These are phyloP conservation scores for Rhizophora mangle DNA, from an alignment of 345 rosid species.

Conservation along the genomic window DNA sequence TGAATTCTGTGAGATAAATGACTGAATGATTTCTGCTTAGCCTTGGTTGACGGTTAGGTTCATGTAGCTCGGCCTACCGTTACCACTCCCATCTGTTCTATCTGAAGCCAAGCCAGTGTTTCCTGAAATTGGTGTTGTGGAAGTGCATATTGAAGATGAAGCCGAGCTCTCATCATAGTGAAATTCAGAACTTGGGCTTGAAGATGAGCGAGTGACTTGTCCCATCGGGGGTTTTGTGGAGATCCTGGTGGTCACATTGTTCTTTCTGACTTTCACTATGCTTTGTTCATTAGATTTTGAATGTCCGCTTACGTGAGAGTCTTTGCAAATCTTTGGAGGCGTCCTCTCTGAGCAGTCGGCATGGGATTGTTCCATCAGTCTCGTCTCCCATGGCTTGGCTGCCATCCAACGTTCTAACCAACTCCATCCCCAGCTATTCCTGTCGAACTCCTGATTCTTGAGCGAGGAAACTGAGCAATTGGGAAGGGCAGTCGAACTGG, in stretches of 20 bases:
- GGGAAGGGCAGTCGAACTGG: constrained; percentile 31
- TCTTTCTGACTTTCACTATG: constrained; percentile 55
- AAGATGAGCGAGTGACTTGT: constrained; percentile 50
- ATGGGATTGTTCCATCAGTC: constrained; percentile 64
- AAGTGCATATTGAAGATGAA: constrained; percentile 74
- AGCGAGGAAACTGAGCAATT: constrained; percentile 34
- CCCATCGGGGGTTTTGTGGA: constrained; percentile 63
- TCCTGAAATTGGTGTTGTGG: constrained; percentile 61
- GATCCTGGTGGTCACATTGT: constrained; percentile 72
- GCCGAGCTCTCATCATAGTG: constrained; percentile 68
- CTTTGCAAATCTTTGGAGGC: constrained; percentile 31
- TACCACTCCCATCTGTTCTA: constrained; percentile 48
- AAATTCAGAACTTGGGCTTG: constrained; percentile 73
- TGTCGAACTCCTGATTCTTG: constrained; percentile 62
- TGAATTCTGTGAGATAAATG: constrained; percentile 37
- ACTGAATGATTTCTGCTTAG: constrained; percentile 46
- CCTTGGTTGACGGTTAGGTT: constrained; percentile 83
- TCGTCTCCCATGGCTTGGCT: constrained; percentile 90
- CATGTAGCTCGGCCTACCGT: constrained; percentile 74
- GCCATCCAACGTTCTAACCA: constrained; percentile 99
- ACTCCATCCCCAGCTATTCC: constrained; percentile 90
- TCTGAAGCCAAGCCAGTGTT: constrained; percentile 51
- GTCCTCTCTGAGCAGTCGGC: constrained; percentile 33
- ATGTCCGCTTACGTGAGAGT: constrained; percentile 24
- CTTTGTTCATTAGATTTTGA: constrained; percentile 48